Conservation (phyloP, 192 early-diverging fungal species). For the Podila clonocystis region DNA sequence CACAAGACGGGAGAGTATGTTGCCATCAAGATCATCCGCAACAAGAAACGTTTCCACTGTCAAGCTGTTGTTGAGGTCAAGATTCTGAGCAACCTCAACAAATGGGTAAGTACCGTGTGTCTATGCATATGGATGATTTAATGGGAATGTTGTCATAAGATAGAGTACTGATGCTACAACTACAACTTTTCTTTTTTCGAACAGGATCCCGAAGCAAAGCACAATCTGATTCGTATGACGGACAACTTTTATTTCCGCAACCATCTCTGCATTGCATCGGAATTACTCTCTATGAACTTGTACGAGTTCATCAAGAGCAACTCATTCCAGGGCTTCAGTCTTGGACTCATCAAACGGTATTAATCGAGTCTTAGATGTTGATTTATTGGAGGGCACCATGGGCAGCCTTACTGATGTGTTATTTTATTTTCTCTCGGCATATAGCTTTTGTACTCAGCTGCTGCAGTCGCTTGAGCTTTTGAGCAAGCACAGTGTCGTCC, state of each 20-base stretch:
- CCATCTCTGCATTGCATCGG: constrained; percentile 95
- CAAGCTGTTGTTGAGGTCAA: constrained; percentile 96
- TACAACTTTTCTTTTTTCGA: not conserved
- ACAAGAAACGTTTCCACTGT: constrained; percentile 96
- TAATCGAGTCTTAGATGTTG: not conserved
- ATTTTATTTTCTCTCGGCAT: constrained; percentile 21
- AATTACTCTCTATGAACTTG: constrained; percentile 93
- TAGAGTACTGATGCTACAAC: not conserved
- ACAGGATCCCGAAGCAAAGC: constrained; percentile 82
- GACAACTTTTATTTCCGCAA: constrained; percentile 95
- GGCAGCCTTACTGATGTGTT: not conserved
- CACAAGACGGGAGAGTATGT: constrained; percentile 89
- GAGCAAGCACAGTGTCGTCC: constrained; percentile 80
- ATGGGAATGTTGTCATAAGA: not conserved
- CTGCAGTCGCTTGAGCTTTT: constrained; percentile 84
- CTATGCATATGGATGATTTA: not conserved
- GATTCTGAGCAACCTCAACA: constrained; percentile 85
- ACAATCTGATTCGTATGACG: constrained; percentile 88
- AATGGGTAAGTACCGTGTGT: constrained; percentile 65
- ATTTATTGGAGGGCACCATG: not conserved
- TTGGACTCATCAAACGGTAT: constrained; percentile 75
- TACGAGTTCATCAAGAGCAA: constrained; percentile 98
- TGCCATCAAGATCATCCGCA: constrained; percentile 95
- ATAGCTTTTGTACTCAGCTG: constrained; percentile 84
- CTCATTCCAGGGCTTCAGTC: constrained; percentile 88